These are phyloP conservation scores for Talaromyces sp. DNA, from an alignment of 2,329 filamentous ascomycete genomes.

Conservation along the genomic window DNA sequence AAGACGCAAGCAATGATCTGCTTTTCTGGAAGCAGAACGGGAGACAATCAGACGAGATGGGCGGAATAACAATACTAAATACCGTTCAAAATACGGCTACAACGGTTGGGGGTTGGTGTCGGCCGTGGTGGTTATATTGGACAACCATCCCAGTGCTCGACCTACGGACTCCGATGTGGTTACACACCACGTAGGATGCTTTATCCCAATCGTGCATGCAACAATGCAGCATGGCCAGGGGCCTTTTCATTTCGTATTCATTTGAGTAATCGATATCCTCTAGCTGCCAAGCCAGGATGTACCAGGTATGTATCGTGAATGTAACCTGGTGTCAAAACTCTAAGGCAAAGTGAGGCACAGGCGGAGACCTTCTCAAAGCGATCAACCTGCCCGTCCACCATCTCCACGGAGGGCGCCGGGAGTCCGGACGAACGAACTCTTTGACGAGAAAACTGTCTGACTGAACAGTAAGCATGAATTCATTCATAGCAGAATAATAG, in stretches of 20 bases:
- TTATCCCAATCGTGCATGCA: not conserved
- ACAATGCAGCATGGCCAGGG: not conserved
- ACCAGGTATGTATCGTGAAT: not conserved
- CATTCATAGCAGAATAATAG: not conserved
- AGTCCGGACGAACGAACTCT: not conserved
- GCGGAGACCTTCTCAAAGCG: not conserved
- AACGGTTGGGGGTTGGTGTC: too few relatives aligned
- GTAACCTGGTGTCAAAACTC: not conserved
- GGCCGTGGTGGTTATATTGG: not conserved
- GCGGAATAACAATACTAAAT: too few relatives aligned
- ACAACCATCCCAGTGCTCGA: not conserved
- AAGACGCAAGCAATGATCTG: too few relatives aligned
- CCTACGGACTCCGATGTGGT: constrained; percentile 1
- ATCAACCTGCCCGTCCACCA: not conserved
- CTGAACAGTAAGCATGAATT: not conserved
- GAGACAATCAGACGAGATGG: too few relatives aligned
- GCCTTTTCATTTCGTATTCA: not conserved
- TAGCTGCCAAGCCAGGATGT: not conserved
- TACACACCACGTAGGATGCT: not conserved
- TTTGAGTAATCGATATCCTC: not conserved
- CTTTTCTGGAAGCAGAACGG: too few relatives aligned
- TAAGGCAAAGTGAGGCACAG: not conserved
- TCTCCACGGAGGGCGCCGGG: not conserved
- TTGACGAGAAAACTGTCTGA: too few relatives aligned
- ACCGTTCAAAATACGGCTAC: too few relatives aligned